Percentiles rank a stretch among this genome's conserved stretches.
Conservation (phyloP, 352 stramenopile genomes). For the Elongisporangium prolatum region DNA sequence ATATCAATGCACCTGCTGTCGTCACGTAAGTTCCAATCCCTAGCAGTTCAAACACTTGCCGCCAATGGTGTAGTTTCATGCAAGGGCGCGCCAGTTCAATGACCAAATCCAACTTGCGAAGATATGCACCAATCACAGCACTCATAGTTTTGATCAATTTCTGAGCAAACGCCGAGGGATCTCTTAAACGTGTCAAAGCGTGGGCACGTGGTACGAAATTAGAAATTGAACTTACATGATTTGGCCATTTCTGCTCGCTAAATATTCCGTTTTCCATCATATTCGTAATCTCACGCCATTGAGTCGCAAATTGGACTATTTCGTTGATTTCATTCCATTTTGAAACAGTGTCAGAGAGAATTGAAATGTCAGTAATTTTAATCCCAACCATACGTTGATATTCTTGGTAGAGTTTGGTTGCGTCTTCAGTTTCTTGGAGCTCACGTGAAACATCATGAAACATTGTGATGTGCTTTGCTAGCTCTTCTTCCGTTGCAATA, state of each 20-base stretch:
- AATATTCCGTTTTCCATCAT: slow-evolving; percentile 71
- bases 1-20: slow-evolving; percentile 35
- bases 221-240: slow-evolving; percentile 29
- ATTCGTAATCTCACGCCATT: slow-evolving; percentile 38
- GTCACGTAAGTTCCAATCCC: slow-evolving; percentile 50
- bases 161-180: slow-evolving; percentile 22
- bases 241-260: slow-evolving; percentile 49
- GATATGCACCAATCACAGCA: slow-evolving; percentile 27
- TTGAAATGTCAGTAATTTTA: slow-evolving; percentile 50
- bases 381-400: slow-evolving; percentile 69
- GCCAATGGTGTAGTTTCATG: slow-evolving; percentile 56
- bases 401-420: slow-evolving; percentile 54
- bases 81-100: slow-evolving; percentile 45
- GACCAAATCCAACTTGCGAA: slow-evolving; percentile 41
- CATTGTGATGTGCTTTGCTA: slow-evolving; percentile 38
- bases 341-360: slow-evolving; percentile 30
- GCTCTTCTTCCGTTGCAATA: slow-evolving; percentile 50
- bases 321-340: slow-evolving; percentile 59
- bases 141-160: slow-evolving; percentile 37
- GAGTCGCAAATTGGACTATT: slow-evolving; percentile 36
- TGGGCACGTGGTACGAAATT: slow-evolving; percentile 30
- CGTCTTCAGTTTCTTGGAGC: slow-evolving; percentile 40
- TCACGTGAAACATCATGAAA: slow-evolving; percentile 54
- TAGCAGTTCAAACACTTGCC: slow-evolving; percentile 46
- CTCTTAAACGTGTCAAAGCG: slow-evolving; percentile 20